A percentile compares a stretch with the other conserved stretches of the same genome.
phyloP scores from a whole-genome alignment of 371 early-diverging fungal genomes.

The Rhizopus arrhizus region DNA sequence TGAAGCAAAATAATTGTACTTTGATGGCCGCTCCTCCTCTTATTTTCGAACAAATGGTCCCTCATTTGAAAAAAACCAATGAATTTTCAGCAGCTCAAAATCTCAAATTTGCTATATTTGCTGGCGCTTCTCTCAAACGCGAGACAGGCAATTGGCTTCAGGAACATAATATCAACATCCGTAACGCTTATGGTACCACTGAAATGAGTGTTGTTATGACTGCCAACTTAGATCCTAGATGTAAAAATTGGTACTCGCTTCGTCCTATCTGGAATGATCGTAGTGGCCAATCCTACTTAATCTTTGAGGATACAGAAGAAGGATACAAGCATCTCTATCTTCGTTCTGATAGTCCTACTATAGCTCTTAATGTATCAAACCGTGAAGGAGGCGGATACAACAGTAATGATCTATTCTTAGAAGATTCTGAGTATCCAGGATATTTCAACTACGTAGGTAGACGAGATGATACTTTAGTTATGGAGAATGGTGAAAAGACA shows the following conservation, averaged over 20 bases:
- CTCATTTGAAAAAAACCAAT: conserved; percentile 9
- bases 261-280: conserved; percentile 2
- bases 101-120: conserved; percentile 62
- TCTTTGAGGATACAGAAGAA: conserved; percentile 13
- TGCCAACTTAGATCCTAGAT: conserved; percentile 8
- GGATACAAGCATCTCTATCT: conserved; percentile 17
- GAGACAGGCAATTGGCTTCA: conserved; percentile 21
- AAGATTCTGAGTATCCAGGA: conserved; percentile 24
- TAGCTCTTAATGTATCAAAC: conserved; percentile 28
- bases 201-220: conserved; percentile 18
- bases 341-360: conserved; percentile 9
- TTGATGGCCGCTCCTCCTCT: conserved; percentile 14
- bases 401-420: conserved; percentile 45
- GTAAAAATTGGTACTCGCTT: conserved; percentile 14
- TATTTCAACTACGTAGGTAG: conserved; percentile 36
- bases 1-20: conserved; percentile 13
- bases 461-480: conserved; percentile 41
- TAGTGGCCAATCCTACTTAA: not conserved
- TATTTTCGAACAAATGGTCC: conserved; percentile 14
- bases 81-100: conserved; percentile 4
- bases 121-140: conserved; percentile 73
- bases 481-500: conserved; percentile 52
- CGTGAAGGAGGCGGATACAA: conserved; percentile 37
- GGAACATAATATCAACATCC: conserved; percentile 15
- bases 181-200: conserved; percentile 20